These are phyloP conservation scores for Gracilaria gracilis DNA, from an alignment of 23 red algal genomes.

Conservation along the genomic window DNA sequence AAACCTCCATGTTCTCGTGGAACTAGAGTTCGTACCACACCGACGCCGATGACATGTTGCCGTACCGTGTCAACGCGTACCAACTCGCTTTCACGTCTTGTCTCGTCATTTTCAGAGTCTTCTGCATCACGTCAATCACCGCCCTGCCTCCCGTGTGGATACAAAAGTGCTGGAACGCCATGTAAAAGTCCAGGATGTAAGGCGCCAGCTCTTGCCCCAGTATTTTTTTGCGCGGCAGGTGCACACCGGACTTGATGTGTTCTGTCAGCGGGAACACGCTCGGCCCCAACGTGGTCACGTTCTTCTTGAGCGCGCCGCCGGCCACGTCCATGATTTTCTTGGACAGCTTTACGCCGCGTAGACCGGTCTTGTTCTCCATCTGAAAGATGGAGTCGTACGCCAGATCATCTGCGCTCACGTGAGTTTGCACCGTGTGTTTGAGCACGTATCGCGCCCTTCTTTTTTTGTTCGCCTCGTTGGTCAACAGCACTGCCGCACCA, in stretches of 20 bases:
- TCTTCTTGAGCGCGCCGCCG: slow-evolving; percentile 86
- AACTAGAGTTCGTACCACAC: slow-evolving; percentile 99
- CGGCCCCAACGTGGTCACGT: slow-evolving; percentile 88
- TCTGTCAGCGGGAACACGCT: slow-evolving; percentile 91
- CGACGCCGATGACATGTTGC: slow-evolving; percentile 94
- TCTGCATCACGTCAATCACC: slow-evolving; percentile 95
- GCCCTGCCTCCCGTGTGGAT: slow-evolving; percentile 97
- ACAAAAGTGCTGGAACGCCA: slow-evolving; percentile 98
- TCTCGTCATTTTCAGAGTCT: slow-evolving; percentile 80
- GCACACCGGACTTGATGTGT: slow-evolving; percentile 80
- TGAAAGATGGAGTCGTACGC: slow-evolving; percentile 97
- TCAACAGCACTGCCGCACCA: slow-evolving; percentile 85
- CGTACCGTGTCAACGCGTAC: slow-evolving; percentile 86
- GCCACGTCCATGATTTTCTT: slow-evolving; percentile 99
- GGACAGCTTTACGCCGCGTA: slow-evolving; percentile 93
- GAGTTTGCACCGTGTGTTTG: slow-evolving; percentile 90
- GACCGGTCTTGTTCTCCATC: slow-evolving; percentile 87
- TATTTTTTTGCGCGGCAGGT: slow-evolving; percentile 73
- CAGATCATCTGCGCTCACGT: slow-evolving; percentile 87
- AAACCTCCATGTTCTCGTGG: slow-evolving; percentile 79
- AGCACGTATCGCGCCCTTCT: slow-evolving; percentile 77
- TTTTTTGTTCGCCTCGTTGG: slow-evolving; percentile 51
- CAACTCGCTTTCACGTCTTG: slow-evolving; percentile 86
- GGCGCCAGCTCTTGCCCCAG: slow-evolving; percentile 44
- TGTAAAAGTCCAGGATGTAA: slow-evolving; percentile 96